Evolutionary conservation across 768 basidiomycete genomes (phyloP).

Genomic region (Calocybe cyanea): DNA sequence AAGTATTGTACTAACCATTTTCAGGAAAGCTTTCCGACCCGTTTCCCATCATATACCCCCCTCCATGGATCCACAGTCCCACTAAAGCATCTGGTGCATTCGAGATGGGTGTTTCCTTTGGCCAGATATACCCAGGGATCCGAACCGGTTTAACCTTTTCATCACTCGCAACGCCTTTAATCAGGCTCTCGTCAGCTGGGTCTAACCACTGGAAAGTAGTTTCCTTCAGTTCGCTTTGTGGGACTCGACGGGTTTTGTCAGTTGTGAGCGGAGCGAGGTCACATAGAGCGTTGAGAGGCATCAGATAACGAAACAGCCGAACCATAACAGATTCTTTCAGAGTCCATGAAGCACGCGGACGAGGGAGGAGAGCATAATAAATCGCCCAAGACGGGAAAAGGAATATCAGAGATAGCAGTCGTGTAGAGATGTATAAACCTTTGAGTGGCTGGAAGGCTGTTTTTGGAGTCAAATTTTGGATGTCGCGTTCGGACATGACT

Average conservation of each 20-base stretch:
- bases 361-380: conserved; percentile 13
- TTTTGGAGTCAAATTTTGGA: not conserved
- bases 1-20: not conserved
- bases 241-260: conserved; percentile 19
- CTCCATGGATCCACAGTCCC: conserved; percentile 22
- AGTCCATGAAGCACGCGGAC: conserved; percentile 21
- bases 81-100: conserved; percentile 11
- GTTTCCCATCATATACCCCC: conserved; percentile 26
- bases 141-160: conserved; percentile 14
- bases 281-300: conserved; percentile 17
- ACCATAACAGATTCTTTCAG: conserved; percentile 17
- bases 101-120: conserved; percentile 9
- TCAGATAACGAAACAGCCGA: conserved; percentile 19
- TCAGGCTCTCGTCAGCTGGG: conserved; percentile 10
- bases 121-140: conserved; percentile 24
- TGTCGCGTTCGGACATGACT: not conserved
- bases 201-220: conserved; percentile 21
- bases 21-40: conserved; percentile 16
- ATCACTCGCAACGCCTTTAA: conserved; percentile 16
- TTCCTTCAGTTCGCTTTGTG: conserved; percentile 18
- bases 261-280: conserved; percentile 3
- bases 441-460: conserved; percentile 1
- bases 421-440: not conserved
- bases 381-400: conserved; percentile 15
- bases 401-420: not conserved